Evolutionary conservation across 2,329 filamentous ascomycete species (phyloP).

Genomic region (Trichoderma afroharzianum): DNA sequence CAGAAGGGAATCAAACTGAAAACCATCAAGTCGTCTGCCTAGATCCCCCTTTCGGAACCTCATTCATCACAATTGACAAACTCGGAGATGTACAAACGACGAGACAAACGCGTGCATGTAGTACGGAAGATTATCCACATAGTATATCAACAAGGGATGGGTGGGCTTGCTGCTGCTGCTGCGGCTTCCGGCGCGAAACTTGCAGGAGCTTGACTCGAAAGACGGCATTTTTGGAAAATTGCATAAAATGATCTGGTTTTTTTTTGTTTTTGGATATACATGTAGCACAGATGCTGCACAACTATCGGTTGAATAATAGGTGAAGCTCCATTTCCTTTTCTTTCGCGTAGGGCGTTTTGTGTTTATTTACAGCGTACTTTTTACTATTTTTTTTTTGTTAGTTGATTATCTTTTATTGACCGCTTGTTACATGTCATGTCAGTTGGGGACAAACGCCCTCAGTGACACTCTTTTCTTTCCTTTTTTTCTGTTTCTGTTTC

Average conservation of each 20-base stretch:
- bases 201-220: background rate
- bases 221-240: background rate
- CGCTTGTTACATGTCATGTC: constrained; percentile 10
- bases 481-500: background rate
- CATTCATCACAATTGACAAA: background rate
- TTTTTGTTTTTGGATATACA: background rate
- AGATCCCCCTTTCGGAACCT: background rate
- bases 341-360: constrained; percentile 6
- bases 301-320: background rate
- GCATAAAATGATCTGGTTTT: background rate
- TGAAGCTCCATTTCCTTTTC: background rate
- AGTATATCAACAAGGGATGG: background rate
- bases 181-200: background rate
- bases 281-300: background rate
- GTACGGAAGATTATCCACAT: background rate
- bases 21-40: background rate
- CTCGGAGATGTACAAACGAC: background rate
- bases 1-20: background rate
- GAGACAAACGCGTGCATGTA: background rate
- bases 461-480: background rate
- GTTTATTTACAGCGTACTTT: background rate
- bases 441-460: background rate
- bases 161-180: background rate
- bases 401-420: background rate
- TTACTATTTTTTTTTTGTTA: background rate